phyloP scores from a whole-genome alignment of 805 yeast species.

The Starmerella geochares region DNA sequence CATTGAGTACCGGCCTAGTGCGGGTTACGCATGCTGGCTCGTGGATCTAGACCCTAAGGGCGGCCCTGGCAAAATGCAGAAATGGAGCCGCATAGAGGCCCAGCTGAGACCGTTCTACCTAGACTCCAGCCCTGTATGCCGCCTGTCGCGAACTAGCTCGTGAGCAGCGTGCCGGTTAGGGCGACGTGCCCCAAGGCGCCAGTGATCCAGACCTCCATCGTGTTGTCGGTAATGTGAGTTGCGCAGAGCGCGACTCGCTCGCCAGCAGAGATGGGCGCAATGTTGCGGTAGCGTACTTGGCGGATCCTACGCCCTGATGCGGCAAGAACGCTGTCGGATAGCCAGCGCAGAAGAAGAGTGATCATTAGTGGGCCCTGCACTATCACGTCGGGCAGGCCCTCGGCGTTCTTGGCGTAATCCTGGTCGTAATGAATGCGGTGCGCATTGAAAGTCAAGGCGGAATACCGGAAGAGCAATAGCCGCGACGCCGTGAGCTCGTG shows the following conservation, averaged over 20 bases:
- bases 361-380: constrained; percentile 78
- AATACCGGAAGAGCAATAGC: constrained; percentile 48
- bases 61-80: constrained; percentile 34
- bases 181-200: not conserved
- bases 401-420: constrained; percentile 42
- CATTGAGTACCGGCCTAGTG: constrained; percentile 30
- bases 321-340: constrained; percentile 24
- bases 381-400: constrained; percentile 50
- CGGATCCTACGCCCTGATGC: constrained; percentile 25
- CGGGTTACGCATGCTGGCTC: constrained; percentile 35
- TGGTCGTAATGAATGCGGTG: constrained; percentile 74
- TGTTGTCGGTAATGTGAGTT: constrained; percentile 1
- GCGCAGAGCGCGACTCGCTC: constrained; percentile 24
- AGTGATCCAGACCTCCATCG: constrained; percentile 3
- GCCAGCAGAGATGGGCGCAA: constrained; percentile 41
- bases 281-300: constrained; percentile 41
- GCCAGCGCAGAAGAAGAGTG: constrained; percentile 49
- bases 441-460: constrained; percentile 69
- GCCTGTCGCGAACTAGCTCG: constrained; percentile 16
- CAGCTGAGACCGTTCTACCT: constrained; percentile 19
- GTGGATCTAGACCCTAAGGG: constrained; percentile 47
- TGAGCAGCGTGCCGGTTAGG: not conserved
- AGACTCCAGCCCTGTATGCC: constrained; percentile 5
- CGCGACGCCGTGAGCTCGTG: constrained; percentile 34
- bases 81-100: constrained; percentile 42